Conservation (phyloP, 2,329 filamentous ascomycete genomes). For the Cadophora gregata region DNA sequence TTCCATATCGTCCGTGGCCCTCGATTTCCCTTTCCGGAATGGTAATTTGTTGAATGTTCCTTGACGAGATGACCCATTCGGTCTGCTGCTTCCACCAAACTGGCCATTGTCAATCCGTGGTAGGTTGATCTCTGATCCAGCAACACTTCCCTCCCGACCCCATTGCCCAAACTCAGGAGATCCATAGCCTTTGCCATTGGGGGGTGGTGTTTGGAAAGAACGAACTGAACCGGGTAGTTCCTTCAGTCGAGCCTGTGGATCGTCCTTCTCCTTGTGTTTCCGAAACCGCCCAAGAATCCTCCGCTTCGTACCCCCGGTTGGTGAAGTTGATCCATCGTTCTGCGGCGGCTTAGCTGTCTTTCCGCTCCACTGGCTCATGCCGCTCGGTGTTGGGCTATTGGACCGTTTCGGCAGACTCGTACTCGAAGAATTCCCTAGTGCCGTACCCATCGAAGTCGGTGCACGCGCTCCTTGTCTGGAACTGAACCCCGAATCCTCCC, state of each 20-base stretch:
- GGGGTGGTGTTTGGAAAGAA: conserved; percentile 52
- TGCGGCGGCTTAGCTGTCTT: conserved; percentile 30
- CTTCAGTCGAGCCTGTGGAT: conserved; percentile 51
- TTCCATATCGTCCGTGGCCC: conserved; percentile 58
- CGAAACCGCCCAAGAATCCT: conserved; percentile 43
- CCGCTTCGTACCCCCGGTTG: conserved; percentile 40
- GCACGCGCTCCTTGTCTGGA: conserved; percentile 56
- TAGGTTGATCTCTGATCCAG: conserved; percentile 40
- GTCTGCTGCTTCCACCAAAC: conserved; percentile 24
- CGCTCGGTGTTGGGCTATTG: conserved; percentile 82
- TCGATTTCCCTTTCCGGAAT: conserved; percentile 63
- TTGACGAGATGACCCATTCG: conserved; percentile 32
- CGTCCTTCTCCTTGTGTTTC: conserved; percentile 60
- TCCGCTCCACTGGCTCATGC: conserved; percentile 62
- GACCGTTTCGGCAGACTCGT: conserved; percentile 61
- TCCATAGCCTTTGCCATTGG: conserved; percentile 34
- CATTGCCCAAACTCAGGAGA: conserved; percentile 40
- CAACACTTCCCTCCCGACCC: conserved; percentile 41
- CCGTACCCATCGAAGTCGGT: conserved; percentile 40
- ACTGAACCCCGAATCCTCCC: conserved; percentile 72
- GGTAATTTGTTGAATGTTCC: conserved; percentile 59
- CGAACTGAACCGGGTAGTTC: conserved; percentile 59
- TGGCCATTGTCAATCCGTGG: conserved; percentile 34
- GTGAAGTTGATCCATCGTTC: conserved; percentile 56
- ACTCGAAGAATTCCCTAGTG: conserved; percentile 39